Percentiles rank a stretch among this genome's conserved stretches.
Evolutionary conservation across 352 stramenopile species (phyloP).

Genomic region (Pythium rishiriense): DNA sequence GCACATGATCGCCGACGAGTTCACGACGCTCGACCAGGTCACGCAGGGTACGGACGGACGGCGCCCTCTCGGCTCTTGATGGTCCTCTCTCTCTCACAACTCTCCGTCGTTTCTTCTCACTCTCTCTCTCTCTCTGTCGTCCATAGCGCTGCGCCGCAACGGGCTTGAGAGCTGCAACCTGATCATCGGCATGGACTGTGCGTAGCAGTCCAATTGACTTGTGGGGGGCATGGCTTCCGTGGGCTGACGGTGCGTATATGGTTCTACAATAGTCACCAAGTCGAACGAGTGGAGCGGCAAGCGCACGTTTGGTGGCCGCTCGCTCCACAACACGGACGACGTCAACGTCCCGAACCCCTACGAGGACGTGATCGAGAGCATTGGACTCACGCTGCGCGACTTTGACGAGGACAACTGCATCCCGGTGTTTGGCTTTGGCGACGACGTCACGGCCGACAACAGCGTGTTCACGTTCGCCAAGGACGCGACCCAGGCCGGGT

Average conservation of each 20-base stretch:
- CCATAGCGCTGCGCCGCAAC: constrained; percentile 56
- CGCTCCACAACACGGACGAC: constrained; percentile 70
- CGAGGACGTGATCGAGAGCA: constrained; percentile 83
- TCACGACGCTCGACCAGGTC: constrained; percentile 62
- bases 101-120: background rate
- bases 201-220: constrained; percentile 27
- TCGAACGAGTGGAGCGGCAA: constrained; percentile 90
- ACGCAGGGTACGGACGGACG: constrained; percentile 28
- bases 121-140: constrained; percentile 8
- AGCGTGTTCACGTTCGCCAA: constrained; percentile 77
- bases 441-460: constrained; percentile 78
- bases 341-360: constrained; percentile 63
- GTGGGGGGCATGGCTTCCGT: background rate
- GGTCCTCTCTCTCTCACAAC: too few relatives aligned
- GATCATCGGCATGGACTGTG: constrained; percentile 86
- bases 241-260: background rate
- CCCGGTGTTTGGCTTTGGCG: constrained; percentile 82
- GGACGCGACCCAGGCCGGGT: constrained; percentile 38
- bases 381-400: constrained; percentile 66
- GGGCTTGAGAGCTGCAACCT: constrained; percentile 87
- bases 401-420: constrained; percentile 90
- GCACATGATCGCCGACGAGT: constrained; percentile 72
- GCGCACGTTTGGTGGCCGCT: constrained; percentile 67
- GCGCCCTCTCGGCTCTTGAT: background rate
- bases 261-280: constrained; percentile 65